Evolutionary conservation across 257 asterid genomes (phyloP).

Genomic region (Solanum dulcamara): DNA sequence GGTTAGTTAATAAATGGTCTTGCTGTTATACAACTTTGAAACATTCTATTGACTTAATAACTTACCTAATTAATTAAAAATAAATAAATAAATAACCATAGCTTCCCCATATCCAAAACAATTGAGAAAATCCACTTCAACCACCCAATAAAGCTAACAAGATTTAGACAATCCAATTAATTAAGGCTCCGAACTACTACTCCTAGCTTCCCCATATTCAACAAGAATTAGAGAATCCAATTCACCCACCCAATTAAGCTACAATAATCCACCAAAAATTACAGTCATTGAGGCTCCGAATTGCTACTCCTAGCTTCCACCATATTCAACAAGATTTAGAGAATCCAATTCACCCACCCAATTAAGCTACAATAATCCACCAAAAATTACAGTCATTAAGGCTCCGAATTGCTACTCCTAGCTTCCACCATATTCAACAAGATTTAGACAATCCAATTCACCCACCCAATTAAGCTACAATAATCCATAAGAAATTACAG

Average conservation of each 20-base stretch:
- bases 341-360: not conserved
- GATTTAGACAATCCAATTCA: not conserved
- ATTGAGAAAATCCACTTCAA: not conserved
- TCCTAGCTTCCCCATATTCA: not conserved
- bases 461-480: not conserved
- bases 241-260: not conserved
- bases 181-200: not conserved
- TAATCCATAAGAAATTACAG: not conserved
- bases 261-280: not conserved
- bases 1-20: not conserved
- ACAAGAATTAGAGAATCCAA: too few relatives aligned
- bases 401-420: not conserved
- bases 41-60: not conserved
- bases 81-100: not conserved
- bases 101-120: not conserved
- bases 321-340: too few relatives aligned
- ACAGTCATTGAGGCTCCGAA: not conserved
- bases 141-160: not conserved
- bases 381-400: not conserved
- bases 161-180: not conserved
- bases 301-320: not conserved
- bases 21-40: not conserved
- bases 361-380: not conserved
- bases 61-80: not conserved
- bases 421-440: too few relatives aligned